Conservation (phyloP, 2,329 filamentous ascomycete species). For the Hypoxylon sp. region DNA sequence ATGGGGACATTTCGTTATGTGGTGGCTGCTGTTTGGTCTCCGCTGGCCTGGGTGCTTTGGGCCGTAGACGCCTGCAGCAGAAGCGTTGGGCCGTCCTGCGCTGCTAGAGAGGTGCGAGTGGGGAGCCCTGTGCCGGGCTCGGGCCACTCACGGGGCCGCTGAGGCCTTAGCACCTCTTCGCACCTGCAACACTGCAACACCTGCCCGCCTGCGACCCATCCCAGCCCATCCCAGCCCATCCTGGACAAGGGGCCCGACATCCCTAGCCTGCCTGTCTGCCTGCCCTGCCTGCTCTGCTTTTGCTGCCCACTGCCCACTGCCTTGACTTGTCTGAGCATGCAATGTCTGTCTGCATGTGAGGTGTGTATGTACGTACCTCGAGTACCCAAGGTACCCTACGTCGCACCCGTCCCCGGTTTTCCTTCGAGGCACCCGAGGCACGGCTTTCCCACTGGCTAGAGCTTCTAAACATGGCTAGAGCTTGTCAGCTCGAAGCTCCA, state of each 20-base stretch:
- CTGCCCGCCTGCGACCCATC: conserved; percentile 40
- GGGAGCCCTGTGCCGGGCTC: conserved; percentile 22
- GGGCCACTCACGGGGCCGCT: conserved; percentile 32
- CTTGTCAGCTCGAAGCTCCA: conserved; percentile 27
- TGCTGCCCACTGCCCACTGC: no score
- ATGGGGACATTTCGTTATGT: conserved; percentile 43
- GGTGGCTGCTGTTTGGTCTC: conserved; percentile 42
- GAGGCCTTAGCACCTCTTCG: conserved; percentile 27
- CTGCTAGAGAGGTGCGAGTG: conserved; percentile 38
- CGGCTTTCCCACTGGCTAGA: conserved; percentile 29
- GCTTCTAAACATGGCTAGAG: neutral
- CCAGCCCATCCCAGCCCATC: no score
- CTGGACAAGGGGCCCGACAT: no score
- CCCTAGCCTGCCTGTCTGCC: no score
- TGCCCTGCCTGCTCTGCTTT: no score
- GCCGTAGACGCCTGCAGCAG: conserved; percentile 39
- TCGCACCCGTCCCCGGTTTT: conserved; percentile 24
- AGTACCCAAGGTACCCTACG: no score
- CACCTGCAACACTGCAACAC: conserved; percentile 4
- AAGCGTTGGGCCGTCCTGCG: conserved; percentile 44
- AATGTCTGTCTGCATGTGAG: no score
- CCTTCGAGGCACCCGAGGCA: conserved; percentile 10
- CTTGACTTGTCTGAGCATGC: no score
- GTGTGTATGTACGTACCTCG: no score
- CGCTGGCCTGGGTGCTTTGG: conserved; percentile 37